Evolutionary conservation across 257 asterid genomes (phyloP).

Genomic region (Rubia yunnanensis): DNA sequence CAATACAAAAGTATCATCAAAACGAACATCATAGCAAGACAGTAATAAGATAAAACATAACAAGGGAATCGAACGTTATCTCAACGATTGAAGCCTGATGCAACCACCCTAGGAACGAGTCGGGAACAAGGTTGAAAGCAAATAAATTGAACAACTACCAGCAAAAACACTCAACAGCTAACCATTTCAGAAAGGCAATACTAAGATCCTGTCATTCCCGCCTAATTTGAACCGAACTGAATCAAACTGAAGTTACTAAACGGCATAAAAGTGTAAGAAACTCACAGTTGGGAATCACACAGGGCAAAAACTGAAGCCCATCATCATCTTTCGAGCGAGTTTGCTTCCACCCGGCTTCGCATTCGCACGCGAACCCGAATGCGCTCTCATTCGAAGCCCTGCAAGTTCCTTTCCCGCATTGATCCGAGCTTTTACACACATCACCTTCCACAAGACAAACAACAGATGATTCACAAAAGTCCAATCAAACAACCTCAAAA

Average conservation of each 20-base stretch:
- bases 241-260: background rate
- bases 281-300: slow-evolving; percentile 71
- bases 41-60: background rate
- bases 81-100: too few relatives aligned
- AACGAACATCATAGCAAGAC: background rate
- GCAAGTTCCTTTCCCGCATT: slow-evolving; percentile 62
- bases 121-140: too few relatives aligned
- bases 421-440: slow-evolving; percentile 27
- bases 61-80: too few relatives aligned
- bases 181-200: background rate
- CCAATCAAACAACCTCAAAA: background rate
- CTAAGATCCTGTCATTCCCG: background rate
- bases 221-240: too few relatives aligned
- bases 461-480: background rate
- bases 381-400: slow-evolving; percentile 26
- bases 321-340: slow-evolving; percentile 27
- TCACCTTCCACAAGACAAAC: slow-evolving; percentile 17
- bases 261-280: background rate
- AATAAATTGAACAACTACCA: background rate
- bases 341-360: slow-evolving; percentile 69
- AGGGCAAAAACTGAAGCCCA: slow-evolving; percentile 43
- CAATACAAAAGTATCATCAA: background rate
- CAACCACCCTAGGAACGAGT: too few relatives aligned
- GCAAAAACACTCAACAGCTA: background rate
- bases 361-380: slow-evolving; percentile 48